Evolutionary conservation across 495 filamentous ascomycete species (phyloP).

Genomic region (Penicillium atrosanguineum): DNA sequence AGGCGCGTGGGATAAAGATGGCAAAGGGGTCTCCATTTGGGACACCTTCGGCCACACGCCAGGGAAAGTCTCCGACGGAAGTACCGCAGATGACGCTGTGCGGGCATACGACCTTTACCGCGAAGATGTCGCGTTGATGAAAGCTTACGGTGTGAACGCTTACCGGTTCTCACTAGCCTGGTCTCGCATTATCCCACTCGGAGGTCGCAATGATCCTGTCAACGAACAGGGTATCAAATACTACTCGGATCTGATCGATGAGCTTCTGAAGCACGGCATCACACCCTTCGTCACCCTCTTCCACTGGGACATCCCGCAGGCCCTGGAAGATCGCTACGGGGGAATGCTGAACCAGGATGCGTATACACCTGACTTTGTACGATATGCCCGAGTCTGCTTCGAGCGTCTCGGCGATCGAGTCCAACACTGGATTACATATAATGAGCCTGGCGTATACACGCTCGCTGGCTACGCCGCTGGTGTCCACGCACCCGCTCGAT

Average conservation of each 20-base stretch:
- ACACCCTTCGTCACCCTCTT: conserved; percentile 50
- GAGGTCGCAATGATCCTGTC: conserved; percentile 30
- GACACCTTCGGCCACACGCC: conserved; percentile 66
- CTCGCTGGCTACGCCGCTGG: conserved; percentile 50
- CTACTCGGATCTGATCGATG: conserved; percentile 45
- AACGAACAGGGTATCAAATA: conserved; percentile 44
- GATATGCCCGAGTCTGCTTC: conserved; percentile 47
- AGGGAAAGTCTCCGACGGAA: conserved; percentile 66
- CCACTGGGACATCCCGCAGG: conserved; percentile 50
- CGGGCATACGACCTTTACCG: conserved; percentile 67
- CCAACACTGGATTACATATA: conserved; percentile 52
- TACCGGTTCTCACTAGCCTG: conserved; percentile 74
- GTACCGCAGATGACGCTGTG: conserved; percentile 63
- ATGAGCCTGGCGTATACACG: conserved; percentile 46
- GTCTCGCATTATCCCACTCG: conserved; percentile 64
- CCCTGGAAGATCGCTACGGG: conserved; percentile 45
- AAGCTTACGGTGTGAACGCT: conserved; percentile 58
- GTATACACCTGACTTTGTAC: conserved; percentile 44
- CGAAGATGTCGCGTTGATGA: conserved; percentile 71
- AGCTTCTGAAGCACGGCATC: conserved; percentile 41
- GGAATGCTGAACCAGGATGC: conserved; percentile 44
- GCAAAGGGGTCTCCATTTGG: conserved; percentile 70
- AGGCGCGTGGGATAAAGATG: conserved; percentile 63
- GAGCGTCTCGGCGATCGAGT: conserved; percentile 43
- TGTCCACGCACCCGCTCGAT: conserved; percentile 45